Percentiles rank a stretch among this genome's conserved stretches.
These are phyloP conservation scores for Tetracentron sinense DNA, from an alignment of 164 flowering plant species.

Conservation along the genomic window DNA sequence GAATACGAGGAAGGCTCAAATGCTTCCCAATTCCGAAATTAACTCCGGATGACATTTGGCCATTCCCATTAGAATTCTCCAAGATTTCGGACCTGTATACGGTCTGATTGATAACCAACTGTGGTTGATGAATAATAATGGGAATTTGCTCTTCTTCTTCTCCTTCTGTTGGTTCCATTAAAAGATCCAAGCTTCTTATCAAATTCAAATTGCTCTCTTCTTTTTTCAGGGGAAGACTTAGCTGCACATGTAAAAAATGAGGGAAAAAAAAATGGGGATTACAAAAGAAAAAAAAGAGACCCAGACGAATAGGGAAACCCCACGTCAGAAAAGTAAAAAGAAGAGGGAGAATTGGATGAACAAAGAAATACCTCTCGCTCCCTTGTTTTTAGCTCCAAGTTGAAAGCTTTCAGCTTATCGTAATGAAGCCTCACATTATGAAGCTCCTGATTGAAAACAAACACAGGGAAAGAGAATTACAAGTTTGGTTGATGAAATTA, in stretches of 20 bases:
- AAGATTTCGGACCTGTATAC: slow-evolving; percentile 3
- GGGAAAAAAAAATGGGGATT: neutral
- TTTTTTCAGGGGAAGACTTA: no score
- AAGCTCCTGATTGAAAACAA: slow-evolving; percentile 27
- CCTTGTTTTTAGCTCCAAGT: slow-evolving; percentile 28
- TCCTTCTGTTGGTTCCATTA: neutral
- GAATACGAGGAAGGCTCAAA: slow-evolving; percentile 14
- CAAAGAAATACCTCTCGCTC: slow-evolving; percentile 34
- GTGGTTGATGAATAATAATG: slow-evolving; percentile 9
- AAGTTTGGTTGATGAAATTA: no score
- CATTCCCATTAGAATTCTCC: neutral
- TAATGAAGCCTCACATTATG: slow-evolving; percentile 15
- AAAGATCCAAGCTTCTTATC: neutral
- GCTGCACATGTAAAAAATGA: neutral
- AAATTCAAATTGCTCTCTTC: slow-evolving; percentile 7
- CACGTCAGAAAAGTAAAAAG: neutral
- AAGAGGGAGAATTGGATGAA: no score
- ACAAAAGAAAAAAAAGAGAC: no score
- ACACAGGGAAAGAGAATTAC: no score
- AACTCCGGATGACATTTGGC: slow-evolving; percentile 2
- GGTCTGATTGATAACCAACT: slow-evolving; percentile 9
- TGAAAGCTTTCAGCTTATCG: slow-evolving; percentile 16
- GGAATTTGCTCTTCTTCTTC: no score
- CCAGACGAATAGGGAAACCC: no score
- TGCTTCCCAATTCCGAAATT: slow-evolving; percentile 3